Conservation (phyloP, 768 basidiomycete genomes). For the Auriscalpium orientale region DNA sequence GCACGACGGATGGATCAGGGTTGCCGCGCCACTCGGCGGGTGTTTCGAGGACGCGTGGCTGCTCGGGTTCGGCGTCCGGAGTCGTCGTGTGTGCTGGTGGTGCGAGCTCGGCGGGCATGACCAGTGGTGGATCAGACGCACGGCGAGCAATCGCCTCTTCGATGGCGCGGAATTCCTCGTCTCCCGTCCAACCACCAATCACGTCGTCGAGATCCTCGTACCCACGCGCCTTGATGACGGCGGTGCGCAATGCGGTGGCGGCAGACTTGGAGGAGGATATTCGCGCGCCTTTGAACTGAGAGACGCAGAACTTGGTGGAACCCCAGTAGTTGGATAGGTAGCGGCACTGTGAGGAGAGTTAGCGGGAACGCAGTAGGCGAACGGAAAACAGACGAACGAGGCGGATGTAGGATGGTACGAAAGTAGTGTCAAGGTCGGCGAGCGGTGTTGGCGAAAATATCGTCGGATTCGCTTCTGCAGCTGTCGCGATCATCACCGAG, state of each 20-base stretch:
- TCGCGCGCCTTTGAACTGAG: slow-evolving; percentile 70
- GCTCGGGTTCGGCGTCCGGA: not conserved
- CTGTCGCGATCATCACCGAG: slow-evolving; percentile 95
- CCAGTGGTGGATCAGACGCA: not conserved
- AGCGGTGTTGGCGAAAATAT: slow-evolving; percentile 72
- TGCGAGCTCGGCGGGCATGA: not conserved
- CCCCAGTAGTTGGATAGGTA: slow-evolving; percentile 77
- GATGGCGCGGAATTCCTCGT: slow-evolving; percentile 13
- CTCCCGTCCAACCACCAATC: slow-evolving; percentile 15
- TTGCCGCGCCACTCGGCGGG: slow-evolving; percentile 15
- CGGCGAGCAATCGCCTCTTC: slow-evolving; percentile 8
- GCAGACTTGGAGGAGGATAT: slow-evolving; percentile 50
- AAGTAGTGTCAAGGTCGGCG: slow-evolving; percentile 55
- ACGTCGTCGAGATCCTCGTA: slow-evolving; percentile 26
- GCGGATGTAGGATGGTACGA: slow-evolving; percentile 69
- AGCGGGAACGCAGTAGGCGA: not conserved
- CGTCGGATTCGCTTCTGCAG: slow-evolving; percentile 87
- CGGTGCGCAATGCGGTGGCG: slow-evolving; percentile 45
- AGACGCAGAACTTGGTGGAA: slow-evolving; percentile 81
- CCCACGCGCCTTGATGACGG: slow-evolving; percentile 51
- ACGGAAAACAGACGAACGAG: slow-evolving; percentile 41
- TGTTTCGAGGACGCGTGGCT: not conserved
- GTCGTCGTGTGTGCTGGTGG: not conserved
- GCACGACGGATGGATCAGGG: slow-evolving; percentile 9
- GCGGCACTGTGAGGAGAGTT: slow-evolving; percentile 39